Evolutionary conservation across 192 early-diverging fungal genomes (phyloP), one percentile per base, ranked within the genome.

Genomic region (Dispira simplex): DNA sequence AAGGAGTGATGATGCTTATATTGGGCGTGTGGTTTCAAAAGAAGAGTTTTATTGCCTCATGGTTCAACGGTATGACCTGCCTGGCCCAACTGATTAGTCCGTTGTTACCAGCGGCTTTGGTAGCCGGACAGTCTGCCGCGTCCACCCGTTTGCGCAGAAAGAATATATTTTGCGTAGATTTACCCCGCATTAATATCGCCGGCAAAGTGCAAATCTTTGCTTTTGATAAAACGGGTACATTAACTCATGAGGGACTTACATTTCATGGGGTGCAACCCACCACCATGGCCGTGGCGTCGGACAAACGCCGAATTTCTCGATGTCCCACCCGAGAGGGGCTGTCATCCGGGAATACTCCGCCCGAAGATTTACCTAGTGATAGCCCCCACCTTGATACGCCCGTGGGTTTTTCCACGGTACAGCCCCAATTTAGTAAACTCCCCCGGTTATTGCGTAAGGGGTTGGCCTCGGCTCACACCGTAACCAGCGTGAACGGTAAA

Each of bases 31-130:
- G 69, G 62, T 68, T 79, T 62, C 65, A 77, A 63, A 68, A 73
- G 54, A 70, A 73, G 46, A 72, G 65, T 18, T 69, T 73, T 43
- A 73, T 79, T 48, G 79, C 82, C 20, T 71, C 82, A 3, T 83
- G 77, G 73, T 86, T 87, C 63, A 85, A 85, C 65, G 81, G 80
- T n/a, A 67, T 85, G 70, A 83, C 82, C 64, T 73, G 72, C 47
- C 74, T 86, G 16, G 80, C 85, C 11, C 85, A 89, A 67, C 75
- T 86, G 3, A 69, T 84, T 44, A 76, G 73, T n/a, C 86, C 86
- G 53, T 64, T 89, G n/a, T 65, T 83, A 10, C 77, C 79, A 13
- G 83, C 83, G 0, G 78, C 82, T 9, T 69, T 85, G 14, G 81
- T 83, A 16, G 77, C 80, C 63, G 81, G 81, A 27, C 83, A 85